phyloP scores from a whole-genome alignment of 768 basidiomycete species.

The Lactarius psammicola region DNA sequence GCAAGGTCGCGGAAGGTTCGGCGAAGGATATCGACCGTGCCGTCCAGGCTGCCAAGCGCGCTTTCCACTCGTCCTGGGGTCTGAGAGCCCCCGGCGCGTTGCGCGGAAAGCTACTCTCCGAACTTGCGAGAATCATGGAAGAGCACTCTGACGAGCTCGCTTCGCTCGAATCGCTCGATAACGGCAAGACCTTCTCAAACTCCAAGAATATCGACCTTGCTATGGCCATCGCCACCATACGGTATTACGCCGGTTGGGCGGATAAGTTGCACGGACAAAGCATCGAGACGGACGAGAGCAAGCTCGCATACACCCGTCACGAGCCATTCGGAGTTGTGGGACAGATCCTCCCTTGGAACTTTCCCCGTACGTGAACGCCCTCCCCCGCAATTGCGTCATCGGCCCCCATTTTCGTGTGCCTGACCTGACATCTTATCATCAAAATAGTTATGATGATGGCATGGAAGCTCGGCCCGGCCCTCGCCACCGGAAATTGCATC shows the following conservation, averaged over 20 bases:
- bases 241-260: slow-evolving; percentile 89
- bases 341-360: slow-evolving; percentile 70
- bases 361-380: slow-evolving; percentile 42
- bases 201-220: slow-evolving; percentile 51
- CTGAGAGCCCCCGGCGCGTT: slow-evolving; percentile 51
- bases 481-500: slow-evolving; percentile 60
- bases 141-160: slow-evolving; percentile 60
- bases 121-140: slow-evolving; percentile 66
- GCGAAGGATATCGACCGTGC: slow-evolving; percentile 74
- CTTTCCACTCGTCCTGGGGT: slow-evolving; percentile 69
- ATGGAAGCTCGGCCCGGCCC: slow-evolving; percentile 63
- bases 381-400: not conserved
- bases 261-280: slow-evolving; percentile 80
- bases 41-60: slow-evolving; percentile 63
- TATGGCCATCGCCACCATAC: slow-evolving; percentile 48
- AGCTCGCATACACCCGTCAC: slow-evolving; percentile 58
- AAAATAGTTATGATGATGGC: slow-evolving; percentile 50
- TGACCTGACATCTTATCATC: too few relatives aligned
- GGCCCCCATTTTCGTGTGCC: not conserved
- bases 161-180: slow-evolving; percentile 72
- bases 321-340: slow-evolving; percentile 59
- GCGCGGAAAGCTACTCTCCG: slow-evolving; percentile 56
- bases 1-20: slow-evolving; percentile 56
- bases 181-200: slow-evolving; percentile 55
- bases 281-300: slow-evolving; percentile 55